Evolutionary conservation across 352 stramenopile species (phyloP), one percentile per base, ranked within the genome.

Genomic region (Blastocystis sp.): DNA sequence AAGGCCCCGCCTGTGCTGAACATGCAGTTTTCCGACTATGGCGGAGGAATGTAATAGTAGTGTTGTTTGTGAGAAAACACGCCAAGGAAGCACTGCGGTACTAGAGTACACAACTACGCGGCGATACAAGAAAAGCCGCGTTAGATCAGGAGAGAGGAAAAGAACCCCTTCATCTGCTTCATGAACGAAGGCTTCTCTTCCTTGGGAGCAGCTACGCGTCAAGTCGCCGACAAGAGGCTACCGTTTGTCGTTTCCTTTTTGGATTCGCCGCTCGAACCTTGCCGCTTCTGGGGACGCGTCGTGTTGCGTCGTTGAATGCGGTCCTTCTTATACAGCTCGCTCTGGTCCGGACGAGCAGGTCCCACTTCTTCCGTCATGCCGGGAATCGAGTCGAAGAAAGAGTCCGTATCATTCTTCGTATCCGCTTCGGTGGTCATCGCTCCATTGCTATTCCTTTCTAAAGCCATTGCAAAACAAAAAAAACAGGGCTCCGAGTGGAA

Each of bases 1-100:
- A 66, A 84, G 38, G 74, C 74, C 21, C 74, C 74, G 21, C n/a
- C 61, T 38, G 56, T 84, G 9, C 34, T 84, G n/a, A 84, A 84
- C 45, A 67, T 84, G 74, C 34, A 69, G 2, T 84, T 59, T 53
- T 84, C 74, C 3, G 28, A 84, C 28, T 84, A 69, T 69, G 48
- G 34, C 56, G 40, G 17, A 21, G 64, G 19, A 4, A 40, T 21
- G 4, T 71, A 71, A 23, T 52, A 52, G 14, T n/a, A 77, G 67
- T 59, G 34, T 19, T 43, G 45, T 77, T 45, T 74, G 48, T 56
- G 5, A 7, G 5, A 56, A 56, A 14, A 56, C 5, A 56, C 48
- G 28, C 28, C 28, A 34, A 34, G 28, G 28, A 34, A 56, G 48
- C 48, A 56, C 48, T 56, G 48, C 14, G 5, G 48, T 14, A 56